A percentile compares a stretch with the other conserved stretches of the same genome.
phyloP scores from a whole-genome alignment of 2,329 filamentous ascomycete genomes.

The Colletotrichum sp. region DNA sequence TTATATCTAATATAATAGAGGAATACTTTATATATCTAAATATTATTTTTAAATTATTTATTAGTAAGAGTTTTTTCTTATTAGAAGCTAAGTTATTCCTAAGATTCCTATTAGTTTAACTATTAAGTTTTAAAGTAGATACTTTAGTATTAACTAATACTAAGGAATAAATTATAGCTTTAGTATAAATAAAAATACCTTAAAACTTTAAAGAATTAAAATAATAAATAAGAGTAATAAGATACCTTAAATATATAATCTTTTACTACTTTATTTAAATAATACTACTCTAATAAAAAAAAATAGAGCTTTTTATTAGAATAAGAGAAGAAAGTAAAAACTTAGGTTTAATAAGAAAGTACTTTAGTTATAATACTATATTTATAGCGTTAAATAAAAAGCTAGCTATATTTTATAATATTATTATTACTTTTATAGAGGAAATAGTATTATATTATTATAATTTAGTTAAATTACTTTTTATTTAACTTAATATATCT shows the following conservation, averaged over 20 bases:
- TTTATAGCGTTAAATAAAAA: neutral
- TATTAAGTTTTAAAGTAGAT: accelerated
- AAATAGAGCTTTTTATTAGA: neutral
- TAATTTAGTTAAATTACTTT: accelerated
- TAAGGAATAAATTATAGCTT: neutral
- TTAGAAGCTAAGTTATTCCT: accelerated
- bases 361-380: too few relatives aligned
- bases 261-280: neutral
- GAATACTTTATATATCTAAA: too few relatives aligned
- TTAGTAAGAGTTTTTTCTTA: neutral
- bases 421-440: accelerated
- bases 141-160: too few relatives aligned
- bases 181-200: neutral
- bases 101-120: neutral
- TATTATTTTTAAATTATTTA: neutral
- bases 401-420: too few relatives aligned
- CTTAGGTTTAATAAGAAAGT: accelerated
- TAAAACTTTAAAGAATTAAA: neutral
- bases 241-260: accelerated
- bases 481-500: neutral
- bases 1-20: too few relatives aligned
- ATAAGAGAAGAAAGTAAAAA: too few relatives aligned
- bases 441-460: neutral
- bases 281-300: neutral
- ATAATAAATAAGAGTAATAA: neutral